Percentiles rank a stretch among this genome's conserved stretches.
These are phyloP conservation scores for Blyttiomyces sp. DNA, from an alignment of 371 early-diverging fungal species.

Conservation along the genomic window DNA sequence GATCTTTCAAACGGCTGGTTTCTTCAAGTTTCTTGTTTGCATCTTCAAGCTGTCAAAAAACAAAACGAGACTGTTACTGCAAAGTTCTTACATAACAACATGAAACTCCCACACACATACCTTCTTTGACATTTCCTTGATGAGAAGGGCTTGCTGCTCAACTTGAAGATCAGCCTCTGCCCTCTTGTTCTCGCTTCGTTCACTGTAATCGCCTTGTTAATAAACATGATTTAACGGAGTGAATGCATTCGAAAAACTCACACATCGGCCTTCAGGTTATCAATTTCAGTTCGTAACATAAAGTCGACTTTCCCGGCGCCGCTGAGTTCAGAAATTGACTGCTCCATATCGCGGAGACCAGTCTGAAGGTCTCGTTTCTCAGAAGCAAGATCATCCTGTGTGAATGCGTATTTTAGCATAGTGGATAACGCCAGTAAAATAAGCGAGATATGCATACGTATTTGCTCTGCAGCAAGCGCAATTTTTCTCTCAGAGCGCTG, in stretches of 20 bases:
- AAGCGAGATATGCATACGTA: slow-evolving; percentile 46
- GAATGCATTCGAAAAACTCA: slow-evolving; percentile 35
- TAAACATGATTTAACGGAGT: neutral
- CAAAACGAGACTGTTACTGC: neutral
- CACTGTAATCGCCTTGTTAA: slow-evolving; percentile 23
- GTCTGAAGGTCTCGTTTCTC: slow-evolving; percentile 64
- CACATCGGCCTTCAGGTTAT: slow-evolving; percentile 78
- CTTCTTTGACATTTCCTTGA: slow-evolving; percentile 65
- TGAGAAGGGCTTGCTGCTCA: slow-evolving; percentile 54
- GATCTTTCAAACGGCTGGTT: slow-evolving; percentile 71
- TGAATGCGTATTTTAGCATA: neutral
- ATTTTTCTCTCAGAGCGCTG: slow-evolving; percentile 54
- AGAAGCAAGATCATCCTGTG: slow-evolving; percentile 61
- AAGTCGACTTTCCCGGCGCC: slow-evolving; percentile 82
- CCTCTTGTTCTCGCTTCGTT: slow-evolving; percentile 72
- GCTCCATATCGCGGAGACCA: slow-evolving; percentile 70
- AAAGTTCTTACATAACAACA: too few species aligned
- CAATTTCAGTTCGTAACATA: slow-evolving; percentile 81
- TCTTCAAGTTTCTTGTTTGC: slow-evolving; percentile 58
- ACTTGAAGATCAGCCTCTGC: slow-evolving; percentile 68
- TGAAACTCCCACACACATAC: slow-evolving; percentile 28
- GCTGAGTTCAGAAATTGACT: slow-evolving; percentile 60
- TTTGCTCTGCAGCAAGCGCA: slow-evolving; percentile 52
- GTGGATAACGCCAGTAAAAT: neutral
- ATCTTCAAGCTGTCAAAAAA: slow-evolving; percentile 26